Evolutionary conservation across 257 asterid genomes (phyloP), one percentile per base, ranked within the genome.

Genomic region (Petunia axillaris): DNA sequence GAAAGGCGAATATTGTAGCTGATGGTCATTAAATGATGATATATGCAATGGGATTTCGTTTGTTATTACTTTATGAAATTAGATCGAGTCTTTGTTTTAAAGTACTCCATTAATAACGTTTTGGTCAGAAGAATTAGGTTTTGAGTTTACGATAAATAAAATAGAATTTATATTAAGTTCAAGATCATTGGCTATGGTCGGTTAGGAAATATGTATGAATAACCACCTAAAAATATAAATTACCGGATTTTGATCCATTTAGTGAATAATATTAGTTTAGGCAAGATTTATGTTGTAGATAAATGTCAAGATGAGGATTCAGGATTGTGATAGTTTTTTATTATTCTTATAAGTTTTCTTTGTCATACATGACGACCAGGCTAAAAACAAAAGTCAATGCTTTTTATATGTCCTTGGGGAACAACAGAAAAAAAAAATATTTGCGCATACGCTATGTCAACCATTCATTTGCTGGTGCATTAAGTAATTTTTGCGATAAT

Each of bases 291-390:
- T 71, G 6, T 10, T 71, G 11, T 0, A 71, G 35, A 41, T 71
- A 71, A 71, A 71, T 25, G 2, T 48, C 25, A 10, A 70, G 25
- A 25, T 25, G 43, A 48, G 3, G 60, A 48, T 71, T 25, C 25
- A 48, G 3, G 60, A 48, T 71, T 71, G 41, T 1, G 43, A 70
- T 46, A 4, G 43, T 2, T 71, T 67, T 25, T 71, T 3, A 48
- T 48, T 71, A 5, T 48, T 71, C 25, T 48, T 46, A 46, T 48
- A 35, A 35, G 44, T n/a, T 71, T 5, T 6, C 3, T 5, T 35
- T 11, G 37, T 71, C 60, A 71, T 48, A 48, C 9, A 35, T 71
- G 60, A 71, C 15, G 77, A 71, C 43, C 25, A 48, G 48, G 60
- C 60, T 11, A 71, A 48, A 7, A 41, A 3, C 46, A 13, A 68